Conservation (phyloP, 2,329 filamentous ascomycete genomes). For the Trichoderma sp. region DNA sequence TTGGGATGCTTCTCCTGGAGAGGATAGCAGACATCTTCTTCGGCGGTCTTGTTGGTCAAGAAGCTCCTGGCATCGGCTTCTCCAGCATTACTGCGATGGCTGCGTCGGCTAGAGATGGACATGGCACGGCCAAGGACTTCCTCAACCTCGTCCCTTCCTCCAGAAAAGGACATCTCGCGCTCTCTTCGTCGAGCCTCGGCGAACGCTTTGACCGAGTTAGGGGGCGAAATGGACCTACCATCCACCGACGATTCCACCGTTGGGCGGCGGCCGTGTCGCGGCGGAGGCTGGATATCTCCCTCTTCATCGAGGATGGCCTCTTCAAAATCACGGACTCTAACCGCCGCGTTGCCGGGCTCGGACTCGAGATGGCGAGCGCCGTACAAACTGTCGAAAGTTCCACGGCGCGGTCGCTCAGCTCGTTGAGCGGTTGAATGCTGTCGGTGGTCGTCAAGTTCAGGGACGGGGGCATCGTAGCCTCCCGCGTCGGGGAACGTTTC, state of each 20-base stretch:
- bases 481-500: constrained; percentile 58
- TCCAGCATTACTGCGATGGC: constrained; percentile 58
- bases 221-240: constrained; percentile 76
- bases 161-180: constrained; percentile 64
- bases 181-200: constrained; percentile 85
- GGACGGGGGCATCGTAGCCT: constrained; percentile 70
- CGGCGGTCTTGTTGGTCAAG: constrained; percentile 68
- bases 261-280: constrained; percentile 53
- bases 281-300: constrained; percentile 53
- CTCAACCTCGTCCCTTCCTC: constrained; percentile 43
- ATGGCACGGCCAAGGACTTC: constrained; percentile 66
- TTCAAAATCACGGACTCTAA: constrained; percentile 77
- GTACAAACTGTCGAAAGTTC: constrained; percentile 73
- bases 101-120: constrained; percentile 59
- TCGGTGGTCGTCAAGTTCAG: constrained; percentile 86
- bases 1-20: constrained; percentile 65
- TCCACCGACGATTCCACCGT: constrained; percentile 58
- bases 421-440: constrained; percentile 62
- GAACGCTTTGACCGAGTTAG: constrained; percentile 97
- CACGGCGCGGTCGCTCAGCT: constrained; percentile 62
- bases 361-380: constrained; percentile 50
- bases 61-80: constrained; percentile 64
- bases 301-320: constrained; percentile 78
- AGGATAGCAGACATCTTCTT: constrained; percentile 89
- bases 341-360: constrained; percentile 38